Evolutionary conservation across 2,329 filamentous ascomycete genomes (phyloP).

Genomic region (Lasiodiplodia citricola): DNA sequence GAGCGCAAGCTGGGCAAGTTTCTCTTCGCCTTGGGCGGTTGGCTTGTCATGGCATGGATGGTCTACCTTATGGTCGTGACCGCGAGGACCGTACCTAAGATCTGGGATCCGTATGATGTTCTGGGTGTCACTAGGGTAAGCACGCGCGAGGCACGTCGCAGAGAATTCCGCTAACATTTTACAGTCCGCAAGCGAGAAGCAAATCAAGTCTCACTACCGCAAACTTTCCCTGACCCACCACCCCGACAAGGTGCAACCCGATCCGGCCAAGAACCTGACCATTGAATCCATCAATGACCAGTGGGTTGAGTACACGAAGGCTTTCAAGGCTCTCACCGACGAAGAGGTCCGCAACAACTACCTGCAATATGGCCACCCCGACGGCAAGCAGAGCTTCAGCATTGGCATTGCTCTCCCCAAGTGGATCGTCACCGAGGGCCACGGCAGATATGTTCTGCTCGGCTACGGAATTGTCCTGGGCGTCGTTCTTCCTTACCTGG

Average conservation of each 20-base stretch:
- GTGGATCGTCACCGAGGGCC: constrained; percentile 89
- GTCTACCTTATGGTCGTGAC: constrained; percentile 86
- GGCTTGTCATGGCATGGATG: constrained; percentile 87
- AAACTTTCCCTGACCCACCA: constrained; percentile 84
- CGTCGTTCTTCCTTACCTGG: constrained; percentile 87
- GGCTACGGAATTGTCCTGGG: constrained; percentile 89
- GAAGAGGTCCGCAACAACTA: constrained; percentile 98
- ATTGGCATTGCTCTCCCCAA: constrained; percentile 96
- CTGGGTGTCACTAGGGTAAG: constrained; percentile 80
- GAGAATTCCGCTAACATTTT: constrained; percentile 32
- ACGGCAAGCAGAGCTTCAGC: constrained; percentile 97
- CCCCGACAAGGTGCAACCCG: constrained; percentile 88
- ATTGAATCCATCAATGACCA: constrained; percentile 80
- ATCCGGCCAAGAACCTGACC: constrained; percentile 87
- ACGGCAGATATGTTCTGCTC: constrained; percentile 92
- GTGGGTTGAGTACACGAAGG: constrained; percentile 96
- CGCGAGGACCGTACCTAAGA: constrained; percentile 70
- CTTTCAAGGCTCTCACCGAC: constrained; percentile 96
- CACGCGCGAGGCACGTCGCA: constrained; percentile 23
- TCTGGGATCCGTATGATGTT: constrained; percentile 98
- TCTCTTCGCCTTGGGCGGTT: constrained; percentile 76
- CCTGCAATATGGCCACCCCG: constrained; percentile 92
- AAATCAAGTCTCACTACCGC: constrained; percentile 92
- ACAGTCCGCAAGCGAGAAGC: constrained; percentile 80
- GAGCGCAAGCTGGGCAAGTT: constrained; percentile 87